Conservation (phyloP, 169 alveolate species). For the Eimeria necatrix region DNA sequence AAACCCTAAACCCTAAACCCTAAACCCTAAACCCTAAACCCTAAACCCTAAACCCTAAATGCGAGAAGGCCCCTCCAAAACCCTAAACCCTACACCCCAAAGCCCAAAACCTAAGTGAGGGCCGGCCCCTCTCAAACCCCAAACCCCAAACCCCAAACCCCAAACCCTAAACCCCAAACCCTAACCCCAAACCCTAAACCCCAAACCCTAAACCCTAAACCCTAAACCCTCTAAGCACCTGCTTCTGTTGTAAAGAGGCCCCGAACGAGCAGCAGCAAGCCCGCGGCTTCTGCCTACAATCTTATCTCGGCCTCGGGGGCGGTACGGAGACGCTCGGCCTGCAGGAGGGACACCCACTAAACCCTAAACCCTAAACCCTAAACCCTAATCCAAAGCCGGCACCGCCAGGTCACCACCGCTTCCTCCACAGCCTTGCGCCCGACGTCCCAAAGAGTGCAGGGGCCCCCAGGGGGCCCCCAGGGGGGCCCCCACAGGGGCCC, state of each 20-base stretch:
- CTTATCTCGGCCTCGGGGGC: conserved; percentile 6
- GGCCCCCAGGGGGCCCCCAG: background rate
- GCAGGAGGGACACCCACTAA: conserved; percentile 10
- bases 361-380: conserved; percentile 57
- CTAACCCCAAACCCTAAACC: background rate
- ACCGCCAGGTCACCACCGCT: background rate
- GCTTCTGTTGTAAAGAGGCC: background rate
- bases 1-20: conserved; percentile 44
- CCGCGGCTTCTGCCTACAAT: background rate
- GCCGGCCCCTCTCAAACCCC: background rate
- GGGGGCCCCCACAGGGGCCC: background rate
- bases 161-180: background rate
- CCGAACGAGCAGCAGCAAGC: background rate
- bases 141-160: conserved; percentile 25
- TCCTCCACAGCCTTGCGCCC: background rate
- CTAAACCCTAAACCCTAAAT: background rate
- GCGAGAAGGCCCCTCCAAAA: background rate
- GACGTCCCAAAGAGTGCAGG: background rate
- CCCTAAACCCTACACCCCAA: background rate
- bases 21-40: conserved; percentile 6
- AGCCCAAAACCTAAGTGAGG: background rate
- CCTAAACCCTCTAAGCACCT: background rate
- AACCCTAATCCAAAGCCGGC: background rate
- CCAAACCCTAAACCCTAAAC: conserved; percentile 15
- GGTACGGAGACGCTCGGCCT: background rate